A percentile compares a stretch with the other conserved stretches of the same genome.
Evolutionary conservation across 2,329 filamentous ascomycete species (phyloP).

Genomic region (Sporothrix sp.): DNA sequence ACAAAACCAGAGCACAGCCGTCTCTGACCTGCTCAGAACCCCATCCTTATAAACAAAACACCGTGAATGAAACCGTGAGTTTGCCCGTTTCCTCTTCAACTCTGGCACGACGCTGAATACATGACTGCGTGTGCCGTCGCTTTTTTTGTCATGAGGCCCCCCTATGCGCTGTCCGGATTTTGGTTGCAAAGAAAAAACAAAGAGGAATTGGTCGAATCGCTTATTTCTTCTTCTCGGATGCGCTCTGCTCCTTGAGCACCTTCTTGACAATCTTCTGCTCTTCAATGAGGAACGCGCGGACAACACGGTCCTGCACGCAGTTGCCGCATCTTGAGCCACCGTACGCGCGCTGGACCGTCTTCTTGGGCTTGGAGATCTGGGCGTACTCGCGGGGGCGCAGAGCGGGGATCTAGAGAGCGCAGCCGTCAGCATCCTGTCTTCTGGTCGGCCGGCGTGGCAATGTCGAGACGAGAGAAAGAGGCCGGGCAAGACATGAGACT

Average conservation of each 20-base stretch:
- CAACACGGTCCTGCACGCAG: constrained; percentile 96
- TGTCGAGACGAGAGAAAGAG: background rate
- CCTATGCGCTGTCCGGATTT: constrained; percentile 1
- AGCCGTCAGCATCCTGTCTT: constrained; percentile 2
- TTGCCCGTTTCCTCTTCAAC: background rate
- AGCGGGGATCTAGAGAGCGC: constrained; percentile 52
- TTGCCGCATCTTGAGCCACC: constrained; percentile 96
- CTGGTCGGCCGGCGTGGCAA: background rate
- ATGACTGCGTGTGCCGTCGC: background rate
- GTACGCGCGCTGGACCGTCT: constrained; percentile 98
- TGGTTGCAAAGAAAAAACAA: constrained; percentile 3
- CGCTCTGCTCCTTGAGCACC: constrained; percentile 90
- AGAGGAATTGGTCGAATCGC: background rate
- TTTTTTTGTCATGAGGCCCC: background rate
- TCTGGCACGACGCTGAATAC: background rate
- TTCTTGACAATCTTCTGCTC: constrained; percentile 99
- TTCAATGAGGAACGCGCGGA: constrained; percentile 98
- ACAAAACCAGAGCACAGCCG: constrained; percentile 5
- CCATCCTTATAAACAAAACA: constrained; percentile 10
- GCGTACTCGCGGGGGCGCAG: constrained; percentile 98
- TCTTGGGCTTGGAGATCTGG: constrained; percentile 95
- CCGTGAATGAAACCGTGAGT: constrained; percentile 8
- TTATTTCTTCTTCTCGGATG: constrained; percentile 20
- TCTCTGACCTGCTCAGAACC: constrained; percentile 2
- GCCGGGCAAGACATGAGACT: background rate